phyloP scores from a whole-genome alignment of 2,329 filamentous ascomycete genomes.

The Clarireedia paspali region DNA sequence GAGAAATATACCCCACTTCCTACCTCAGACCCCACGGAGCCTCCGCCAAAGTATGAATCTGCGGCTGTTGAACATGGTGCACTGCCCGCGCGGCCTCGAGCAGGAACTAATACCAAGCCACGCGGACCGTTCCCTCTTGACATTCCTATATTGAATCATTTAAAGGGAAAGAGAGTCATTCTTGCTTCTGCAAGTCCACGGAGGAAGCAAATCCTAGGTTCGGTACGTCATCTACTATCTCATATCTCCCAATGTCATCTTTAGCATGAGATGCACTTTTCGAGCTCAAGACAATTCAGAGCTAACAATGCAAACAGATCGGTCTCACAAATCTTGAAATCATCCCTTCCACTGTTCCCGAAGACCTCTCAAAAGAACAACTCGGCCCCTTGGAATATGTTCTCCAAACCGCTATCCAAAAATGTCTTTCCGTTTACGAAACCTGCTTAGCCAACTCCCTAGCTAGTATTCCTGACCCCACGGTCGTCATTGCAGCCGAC shows the following conservation, averaged over 20 bases:
- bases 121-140: constrained; percentile 58
- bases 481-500: constrained; percentile 81
- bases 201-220: constrained; percentile 70
- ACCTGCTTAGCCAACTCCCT: constrained; percentile 33
- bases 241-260: neutral
- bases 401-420: constrained; percentile 73
- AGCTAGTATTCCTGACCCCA: constrained; percentile 52
- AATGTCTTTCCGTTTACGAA: constrained; percentile 63
- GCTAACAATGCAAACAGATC: constrained; percentile 42
- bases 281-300: neutral
- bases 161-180: constrained; percentile 75
- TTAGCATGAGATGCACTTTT: neutral
- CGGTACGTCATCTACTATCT: constrained; percentile 37
- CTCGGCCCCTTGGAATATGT: constrained; percentile 88
- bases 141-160: constrained; percentile 68
- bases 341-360: constrained; percentile 72
- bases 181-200: constrained; percentile 86
- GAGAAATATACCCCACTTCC: neutral
- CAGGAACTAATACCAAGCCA: constrained; percentile 11
- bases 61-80: constrained; percentile 20
- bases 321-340: constrained; percentile 79
- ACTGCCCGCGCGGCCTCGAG: constrained; percentile 15
- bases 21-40: neutral
- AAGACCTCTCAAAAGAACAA: constrained; percentile 70
- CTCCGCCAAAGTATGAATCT: constrained; percentile 25